Evolutionary conservation across 176 grass and related monocot genomes (phyloP), one percentile per base, ranked within the genome.

Genomic region (Juncus inflexus): DNA sequence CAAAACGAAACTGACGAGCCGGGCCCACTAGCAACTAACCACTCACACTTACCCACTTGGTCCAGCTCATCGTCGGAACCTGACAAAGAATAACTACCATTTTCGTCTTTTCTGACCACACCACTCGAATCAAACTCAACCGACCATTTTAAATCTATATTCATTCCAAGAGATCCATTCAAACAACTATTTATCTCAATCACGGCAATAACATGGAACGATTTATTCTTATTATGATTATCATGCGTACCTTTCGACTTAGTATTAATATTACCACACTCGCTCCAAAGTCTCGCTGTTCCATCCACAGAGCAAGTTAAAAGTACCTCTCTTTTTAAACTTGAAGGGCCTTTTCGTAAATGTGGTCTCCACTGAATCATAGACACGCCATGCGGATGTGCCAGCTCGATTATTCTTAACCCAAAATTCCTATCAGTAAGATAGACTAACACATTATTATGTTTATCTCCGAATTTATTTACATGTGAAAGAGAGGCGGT

Each of bases 281-380:
- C 70, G 69, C 79, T 75, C 91, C 91, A 96, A n/a, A 96, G 65
- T 64, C 91, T 83, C 9, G 75, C 81, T 51, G 91, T 79, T 38
- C 91, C 87, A 9, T 96, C 91, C 15, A 88, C 67, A 74, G 84
- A 96, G 79, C 84, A 88, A 3, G 87, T 96, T 80, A 96, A 76
- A 37, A 96, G 77, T n/a, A 91, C 60, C 67, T 91, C 78, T 72
- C 86, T 86, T 57, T 74, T 81, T 39, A 57, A 52, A 57, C 61
- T 72, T 63, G 70, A 88, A 61, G 1, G 50, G 70, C 70, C 74
- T 39, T 63, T 60, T 64, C 70, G 55, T 11, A 42, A 40, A 63
- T 84, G 39, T 69, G 91, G 84, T 72, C 91, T 85, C 91, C 91
- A 96, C 56, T 96, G 91, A 81, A 96, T 96, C 82, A 83, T 83